Evolutionary conservation across 805 yeast species (phyloP).

Genomic region (Starmerella etchellsii): DNA sequence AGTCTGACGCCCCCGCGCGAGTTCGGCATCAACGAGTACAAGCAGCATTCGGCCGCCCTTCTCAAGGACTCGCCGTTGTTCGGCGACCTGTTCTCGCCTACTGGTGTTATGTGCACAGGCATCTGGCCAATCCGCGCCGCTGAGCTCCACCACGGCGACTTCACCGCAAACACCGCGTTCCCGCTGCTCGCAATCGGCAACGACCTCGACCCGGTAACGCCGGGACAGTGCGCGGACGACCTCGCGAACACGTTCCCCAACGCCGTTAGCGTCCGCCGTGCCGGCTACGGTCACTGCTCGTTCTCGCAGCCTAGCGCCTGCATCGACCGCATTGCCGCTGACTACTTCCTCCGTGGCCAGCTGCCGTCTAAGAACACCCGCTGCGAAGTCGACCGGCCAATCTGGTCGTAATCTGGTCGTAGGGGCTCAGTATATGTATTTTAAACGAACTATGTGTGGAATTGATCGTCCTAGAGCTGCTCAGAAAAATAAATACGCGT

Average conservation of each 20-base stretch:
- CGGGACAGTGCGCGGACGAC: conserved; percentile 16
- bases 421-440: too few relatives aligned
- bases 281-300: conserved; percentile 20
- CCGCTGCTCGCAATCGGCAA: conserved; percentile 17
- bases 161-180: conserved; percentile 5
- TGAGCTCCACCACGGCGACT: conserved; percentile 4
- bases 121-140: conserved; percentile 9
- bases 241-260: conserved; percentile 13
- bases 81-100: conserved; percentile 2
- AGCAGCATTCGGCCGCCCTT: background rate
- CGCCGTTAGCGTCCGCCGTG: conserved; percentile 16
- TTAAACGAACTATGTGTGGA: too few relatives aligned
- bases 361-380: conserved; percentile 14
- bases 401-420: too few relatives aligned
- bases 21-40: background rate
- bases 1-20: background rate
- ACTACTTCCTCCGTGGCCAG: conserved; percentile 14
- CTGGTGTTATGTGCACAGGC: conserved; percentile 6
- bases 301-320: conserved; percentile 19
- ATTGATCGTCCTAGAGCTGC: too few relatives aligned
- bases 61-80: conserved; percentile 5
- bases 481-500: too few relatives aligned
- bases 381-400: conserved; percentile 10
- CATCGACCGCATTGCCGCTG: conserved; percentile 6
- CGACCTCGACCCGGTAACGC: conserved; percentile 21